phyloP scores from a whole-genome alignment of 2,329 filamentous ascomycete genomes.

The Seiridium unicorne region DNA sequence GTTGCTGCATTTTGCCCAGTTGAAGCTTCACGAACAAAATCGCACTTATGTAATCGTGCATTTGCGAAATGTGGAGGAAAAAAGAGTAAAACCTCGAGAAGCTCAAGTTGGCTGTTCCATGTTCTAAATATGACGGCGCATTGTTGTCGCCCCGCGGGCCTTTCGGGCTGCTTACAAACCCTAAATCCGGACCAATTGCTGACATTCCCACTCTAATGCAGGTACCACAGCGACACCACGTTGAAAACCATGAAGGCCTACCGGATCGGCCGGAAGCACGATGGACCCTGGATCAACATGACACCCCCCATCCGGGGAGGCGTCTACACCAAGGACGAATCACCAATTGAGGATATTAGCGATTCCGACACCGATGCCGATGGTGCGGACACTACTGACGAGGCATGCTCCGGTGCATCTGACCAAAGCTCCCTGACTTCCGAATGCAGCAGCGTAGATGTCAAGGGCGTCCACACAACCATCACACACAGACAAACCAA shows the following conservation, averaged over 20 bases:
- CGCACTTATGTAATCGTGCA: neutral
- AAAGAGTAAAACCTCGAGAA: neutral
- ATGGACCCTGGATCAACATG: slow-evolving; percentile 55
- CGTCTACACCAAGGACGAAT: slow-evolving; percentile 27
- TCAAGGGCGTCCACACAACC: neutral
- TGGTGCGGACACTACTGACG: neutral
- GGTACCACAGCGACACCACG: slow-evolving; percentile 55
- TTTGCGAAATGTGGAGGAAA: neutral
- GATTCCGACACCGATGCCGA: slow-evolving; percentile 5
- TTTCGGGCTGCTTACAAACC: neutral
- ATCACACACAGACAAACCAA: neutral
- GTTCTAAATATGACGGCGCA: slow-evolving; percentile 1
- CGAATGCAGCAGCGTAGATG: slow-evolving; percentile 9
- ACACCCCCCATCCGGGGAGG: slow-evolving; percentile 58
- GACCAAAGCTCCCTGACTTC: slow-evolving; percentile 13
- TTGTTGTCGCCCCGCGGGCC: neutral
- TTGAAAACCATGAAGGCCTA: slow-evolving; percentile 57
- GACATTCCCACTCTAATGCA: slow-evolving; percentile 30
- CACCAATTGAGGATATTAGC: neutral
- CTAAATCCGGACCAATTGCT: slow-evolving; percentile 14
- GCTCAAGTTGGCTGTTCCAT: neutral
- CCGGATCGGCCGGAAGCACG: slow-evolving; percentile 56
- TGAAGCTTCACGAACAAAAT: neutral
- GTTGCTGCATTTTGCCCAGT: too few species aligned
- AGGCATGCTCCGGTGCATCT: slow-evolving; percentile 1